Conservation (phyloP, 345 rosid species). For the Psidium friedrichsthalianum region DNA sequence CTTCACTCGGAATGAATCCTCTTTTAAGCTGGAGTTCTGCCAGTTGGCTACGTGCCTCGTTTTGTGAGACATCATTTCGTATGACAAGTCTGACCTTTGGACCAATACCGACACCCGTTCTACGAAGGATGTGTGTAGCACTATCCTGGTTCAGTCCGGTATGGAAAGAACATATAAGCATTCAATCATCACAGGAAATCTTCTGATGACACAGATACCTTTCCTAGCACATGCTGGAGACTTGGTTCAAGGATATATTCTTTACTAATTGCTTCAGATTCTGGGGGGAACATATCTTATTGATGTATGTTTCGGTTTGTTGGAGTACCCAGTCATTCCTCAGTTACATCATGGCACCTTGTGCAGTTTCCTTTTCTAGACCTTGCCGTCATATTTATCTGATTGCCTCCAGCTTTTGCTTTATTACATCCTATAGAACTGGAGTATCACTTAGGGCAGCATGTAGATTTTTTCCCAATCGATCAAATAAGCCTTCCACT, state of each 20-base stretch:
- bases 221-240: neutral
- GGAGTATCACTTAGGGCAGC: neutral
- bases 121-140: neutral
- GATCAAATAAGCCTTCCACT: neutral
- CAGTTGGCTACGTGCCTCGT: neutral
- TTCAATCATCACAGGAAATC: neutral
- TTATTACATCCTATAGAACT: neutral
- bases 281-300: neutral
- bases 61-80: neutral
- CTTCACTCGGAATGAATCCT: neutral
- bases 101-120: neutral
- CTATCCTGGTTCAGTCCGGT: neutral
- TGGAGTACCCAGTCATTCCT: neutral
- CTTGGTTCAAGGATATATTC: neutral
- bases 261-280: neutral
- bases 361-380: neutral
- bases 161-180: neutral
- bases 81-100: neutral
- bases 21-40: neutral
- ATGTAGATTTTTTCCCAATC: neutral
- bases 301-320: neutral
- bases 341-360: neutral
- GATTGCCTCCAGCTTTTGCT: neutral
- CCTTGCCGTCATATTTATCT: neutral
- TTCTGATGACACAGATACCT: neutral